Base-by-base conservation (phyloP, 352 stramenopile species). In the Globisporangium apiculatum region DNA sequence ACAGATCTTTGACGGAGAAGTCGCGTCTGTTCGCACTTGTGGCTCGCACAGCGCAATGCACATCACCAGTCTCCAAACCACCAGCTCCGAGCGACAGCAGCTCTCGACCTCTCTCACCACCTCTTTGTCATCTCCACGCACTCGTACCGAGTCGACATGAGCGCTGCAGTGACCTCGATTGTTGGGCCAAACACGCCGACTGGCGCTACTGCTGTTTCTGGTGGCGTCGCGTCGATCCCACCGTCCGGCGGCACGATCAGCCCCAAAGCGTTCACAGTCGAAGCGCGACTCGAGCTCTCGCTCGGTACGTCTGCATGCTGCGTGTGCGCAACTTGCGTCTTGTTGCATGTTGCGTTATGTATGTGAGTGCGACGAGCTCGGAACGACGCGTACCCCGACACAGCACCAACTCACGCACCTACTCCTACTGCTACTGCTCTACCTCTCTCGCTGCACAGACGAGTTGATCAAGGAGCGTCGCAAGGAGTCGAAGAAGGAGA, bases 381-480 rank as follows among this genome's bases (percentile, higher is more conserved):
- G 24, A 2, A 31, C 24, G 24, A 31, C 24, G 24, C 24, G 24
- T 31, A 31, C 24, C 24, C 38, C 7, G 53, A 6, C 17, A 11
- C 18, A 57, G 24, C 53, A 8, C 41, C 50, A 24, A 60, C 46
- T 48, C 6, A 48, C 24, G 24, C 40, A 4, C 54, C 24, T 42
- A 6, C 7, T n/a, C 5, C 53, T 31, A 6, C n/a, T 53, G 4
- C 31, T 1, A 4, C 24, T 31, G 24, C 24, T 31, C 24, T 31
- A 31, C 24, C 24, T 43, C 40, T 43, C 40, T 43, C 40, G 11
- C 11, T 43, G 40, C 56, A 37, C 45, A 72, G 79, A 89, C 55
- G 77, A 78, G n/a, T 51, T 87, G 47, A 89, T 87, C 62, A 87
- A 87, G 59, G 75, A 87, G 55, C 73, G 77, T 46, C 85, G 84